These are phyloP conservation scores for Camellia granthamiana DNA, from an alignment of 148 eudicot species.

Conservation along the genomic window DNA sequence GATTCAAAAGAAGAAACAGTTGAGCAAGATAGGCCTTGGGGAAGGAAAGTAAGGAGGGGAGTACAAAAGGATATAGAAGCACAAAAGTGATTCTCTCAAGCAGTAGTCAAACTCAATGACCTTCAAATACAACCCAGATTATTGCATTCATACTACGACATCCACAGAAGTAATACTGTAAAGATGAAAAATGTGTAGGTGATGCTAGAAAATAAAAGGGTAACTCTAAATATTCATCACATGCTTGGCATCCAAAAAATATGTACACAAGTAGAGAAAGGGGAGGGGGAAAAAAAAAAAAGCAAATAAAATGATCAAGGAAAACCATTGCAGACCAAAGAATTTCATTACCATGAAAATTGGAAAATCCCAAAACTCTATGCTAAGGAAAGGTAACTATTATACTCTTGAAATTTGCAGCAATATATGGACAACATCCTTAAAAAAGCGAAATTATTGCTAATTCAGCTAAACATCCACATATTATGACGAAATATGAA, in stretches of 20 bases:
- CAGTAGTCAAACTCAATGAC: not conserved
- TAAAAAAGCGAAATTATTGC: not conserved
- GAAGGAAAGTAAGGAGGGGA: not conserved
- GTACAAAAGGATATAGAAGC: not conserved
- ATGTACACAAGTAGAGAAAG: not conserved
- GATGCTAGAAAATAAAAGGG: not conserved
- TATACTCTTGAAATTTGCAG: not conserved
- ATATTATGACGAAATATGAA: not conserved
- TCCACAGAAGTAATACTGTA: not conserved
- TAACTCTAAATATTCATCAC: not conserved
- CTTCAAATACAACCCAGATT: not conserved
- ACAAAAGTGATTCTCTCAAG: slow-evolving; percentile 1
- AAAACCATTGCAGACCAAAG: not conserved
- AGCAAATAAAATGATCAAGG: not conserved
- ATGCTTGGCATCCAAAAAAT: not conserved
- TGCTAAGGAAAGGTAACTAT: not conserved
- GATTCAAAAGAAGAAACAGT: not conserved
- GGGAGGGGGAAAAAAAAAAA: not conserved
- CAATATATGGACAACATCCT: not conserved
- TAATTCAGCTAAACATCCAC: not conserved
- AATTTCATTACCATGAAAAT: not conserved
- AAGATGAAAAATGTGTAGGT: not conserved
- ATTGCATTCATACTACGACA: not conserved
- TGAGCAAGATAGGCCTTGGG: not conserved
- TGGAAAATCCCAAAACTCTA: not conserved